phyloP scores from a whole-genome alignment of 31 red algal species.

The Odonthalia washingtoniensis region DNA sequence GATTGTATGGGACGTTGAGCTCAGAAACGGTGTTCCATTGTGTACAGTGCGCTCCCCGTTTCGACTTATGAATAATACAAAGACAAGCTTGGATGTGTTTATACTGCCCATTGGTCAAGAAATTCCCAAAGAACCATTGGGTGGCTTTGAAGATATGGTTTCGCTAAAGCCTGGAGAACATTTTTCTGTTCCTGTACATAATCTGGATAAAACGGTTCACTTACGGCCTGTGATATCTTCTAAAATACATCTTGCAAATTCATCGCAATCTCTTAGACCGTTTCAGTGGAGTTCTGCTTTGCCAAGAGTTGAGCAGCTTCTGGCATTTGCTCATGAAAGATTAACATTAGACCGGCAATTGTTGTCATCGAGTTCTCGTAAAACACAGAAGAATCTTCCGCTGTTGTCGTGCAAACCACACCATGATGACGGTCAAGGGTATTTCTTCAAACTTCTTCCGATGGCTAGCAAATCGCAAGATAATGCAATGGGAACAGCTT shows the following conservation, averaged over 20 bases:
- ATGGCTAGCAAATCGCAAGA: background rate
- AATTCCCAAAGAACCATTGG: background rate
- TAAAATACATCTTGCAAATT: background rate
- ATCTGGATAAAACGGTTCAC: slow-evolving; percentile 27
- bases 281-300: slow-evolving; percentile 64
- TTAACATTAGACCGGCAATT: background rate
- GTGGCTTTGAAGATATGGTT: background rate
- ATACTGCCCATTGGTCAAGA: slow-evolving; percentile 5
- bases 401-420: slow-evolving; percentile 42
- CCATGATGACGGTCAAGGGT: slow-evolving; percentile 31
- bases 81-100: slow-evolving; percentile 49
- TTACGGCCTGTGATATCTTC: slow-evolving; percentile 35
- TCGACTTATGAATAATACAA: slow-evolving; percentile 75
- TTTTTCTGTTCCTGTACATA: slow-evolving; percentile 48
- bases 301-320: slow-evolving; percentile 47
- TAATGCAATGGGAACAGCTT: background rate
- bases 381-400: background rate
- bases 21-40: slow-evolving; percentile 80
- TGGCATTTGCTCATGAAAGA: slow-evolving; percentile 37
- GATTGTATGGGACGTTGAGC: slow-evolving; percentile 77
- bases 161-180: slow-evolving; percentile 33
- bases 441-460: slow-evolving; percentile 47
- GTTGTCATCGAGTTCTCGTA: background rate
- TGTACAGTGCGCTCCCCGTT: slow-evolving; percentile 73
- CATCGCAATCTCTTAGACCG: background rate